Base-by-base conservation (phyloP, 495 filamentous ascomycete genomes). In the Penicillium coffeae region DNA sequence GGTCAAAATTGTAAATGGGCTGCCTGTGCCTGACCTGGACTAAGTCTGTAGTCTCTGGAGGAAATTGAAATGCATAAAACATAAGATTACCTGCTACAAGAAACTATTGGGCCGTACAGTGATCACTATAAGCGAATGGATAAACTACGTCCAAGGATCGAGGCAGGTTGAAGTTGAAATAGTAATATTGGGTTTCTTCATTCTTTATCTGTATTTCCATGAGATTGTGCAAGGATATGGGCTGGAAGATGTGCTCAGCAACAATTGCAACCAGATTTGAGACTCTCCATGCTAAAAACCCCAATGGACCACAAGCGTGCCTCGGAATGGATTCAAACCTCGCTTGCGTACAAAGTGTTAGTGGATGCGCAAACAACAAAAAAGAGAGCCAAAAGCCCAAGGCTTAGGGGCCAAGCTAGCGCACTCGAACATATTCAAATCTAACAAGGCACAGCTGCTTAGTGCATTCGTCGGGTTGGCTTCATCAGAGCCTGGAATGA, bases 401-500 rank as follows among this genome's bases (percentile, higher is more conserved):
- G 20, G 12, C 15, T 18, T 35, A 16, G 21, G 36, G n/a, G 27
- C 19, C 20, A 33, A 32, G 13, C 5, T 1, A 33, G 13, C 15
- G 19, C n/a, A 10, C 21, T 27, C 18, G 12, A 15, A 35, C 10
- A 34, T 14, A 5, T 5, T 18, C 30, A 45, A 15, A 14, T 32
- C 21, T n/a, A 21, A 35, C 9, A n/a, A 7, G n/a, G 3, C n/a
- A 35, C 15, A 35, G 25, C 22, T 32, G 30, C 35, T 62, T 56
- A 76, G 45, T 73, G 73, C 52, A 74, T 53, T 54, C 73, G 60
- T 52, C 75, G 64, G 12, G 63, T 50, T 13, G 75, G 75, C 64
- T 85, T 89, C 47, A 83, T 59, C 36, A 96, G 67, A 34, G 95
- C 89, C 58, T 79, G 78, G 69, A 90, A 96, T n/a, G 88, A 83